A percentile compares a stretch with the other conserved stretches of the same genome.
Evolutionary conservation across 163 green algal species (phyloP).

Genomic region (Coccomyxa subellipsoidea): DNA sequence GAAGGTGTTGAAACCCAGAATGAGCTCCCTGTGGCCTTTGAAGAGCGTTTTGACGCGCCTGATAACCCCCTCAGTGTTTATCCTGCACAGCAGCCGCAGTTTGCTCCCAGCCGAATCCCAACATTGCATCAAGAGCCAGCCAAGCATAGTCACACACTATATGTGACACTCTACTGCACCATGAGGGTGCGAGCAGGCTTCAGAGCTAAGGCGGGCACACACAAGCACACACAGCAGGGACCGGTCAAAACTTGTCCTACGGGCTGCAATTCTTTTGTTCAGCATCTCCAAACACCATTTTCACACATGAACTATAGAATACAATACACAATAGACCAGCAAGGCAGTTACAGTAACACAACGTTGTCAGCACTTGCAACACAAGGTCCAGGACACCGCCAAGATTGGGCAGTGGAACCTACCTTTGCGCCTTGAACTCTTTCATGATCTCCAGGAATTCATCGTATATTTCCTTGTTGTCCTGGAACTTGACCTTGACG

Average conservation of each 20-base stretch:
- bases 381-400: neutral
- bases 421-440: constrained; percentile 97
- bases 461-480: constrained; percentile 88
- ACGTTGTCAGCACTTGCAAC: neutral
- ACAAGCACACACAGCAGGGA: neutral
- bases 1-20: constrained; percentile 99
- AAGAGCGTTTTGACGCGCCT: constrained; percentile 95
- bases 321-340: neutral
- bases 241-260: neutral
- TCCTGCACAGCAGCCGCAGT: constrained; percentile 55
- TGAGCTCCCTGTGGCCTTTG: constrained; percentile 90
- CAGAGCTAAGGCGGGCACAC: neutral
- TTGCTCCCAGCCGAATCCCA: neutral
- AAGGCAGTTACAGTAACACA: neutral
- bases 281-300: no score
- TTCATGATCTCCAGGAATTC: constrained; percentile 99
- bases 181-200: neutral
- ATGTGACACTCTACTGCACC: neutral
- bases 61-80: constrained; percentile 97
- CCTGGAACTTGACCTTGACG: constrained; percentile 85
- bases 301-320: neutral
- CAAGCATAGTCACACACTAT: neutral
- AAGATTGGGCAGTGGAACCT: constrained; percentile 12
- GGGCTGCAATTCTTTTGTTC: no score
- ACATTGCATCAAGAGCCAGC: neutral